These are phyloP conservation scores for Sextonia rubra DNA, from an alignment of 164 flowering plant genomes.

Conservation along the genomic window DNA sequence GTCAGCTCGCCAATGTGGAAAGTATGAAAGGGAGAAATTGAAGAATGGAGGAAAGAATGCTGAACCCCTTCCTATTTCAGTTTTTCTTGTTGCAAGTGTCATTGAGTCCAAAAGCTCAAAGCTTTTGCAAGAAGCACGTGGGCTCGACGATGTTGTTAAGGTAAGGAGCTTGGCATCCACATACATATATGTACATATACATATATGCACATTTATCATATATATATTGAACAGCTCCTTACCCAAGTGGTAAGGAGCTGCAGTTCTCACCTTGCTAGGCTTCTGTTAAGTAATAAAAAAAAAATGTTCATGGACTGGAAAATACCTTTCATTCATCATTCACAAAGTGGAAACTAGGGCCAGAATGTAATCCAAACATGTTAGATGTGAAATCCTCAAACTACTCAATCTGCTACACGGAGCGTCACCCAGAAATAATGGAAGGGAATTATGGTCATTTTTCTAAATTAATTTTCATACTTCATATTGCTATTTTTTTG, in stretches of 20 bases:
- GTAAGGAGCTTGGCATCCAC: constrained; percentile 23
- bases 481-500: neutral
- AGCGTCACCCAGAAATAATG: neutral
- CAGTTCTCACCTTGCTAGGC: too few relatives aligned
- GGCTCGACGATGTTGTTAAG: constrained; percentile 96
- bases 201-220: neutral
- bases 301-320: neutral
- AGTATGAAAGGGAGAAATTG: constrained; percentile 86
- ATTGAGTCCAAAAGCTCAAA: constrained; percentile 82
- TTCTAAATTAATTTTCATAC: neutral
- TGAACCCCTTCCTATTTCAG: constrained; percentile 76
- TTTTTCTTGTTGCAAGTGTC: constrained; percentile 96
- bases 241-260: too few relatives aligned
- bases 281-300: too few relatives aligned
- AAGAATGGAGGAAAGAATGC: constrained; percentile 39
- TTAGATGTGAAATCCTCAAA: neutral
- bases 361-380: neutral
- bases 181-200: neutral
- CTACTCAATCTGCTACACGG: neutral
- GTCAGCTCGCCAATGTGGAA: constrained; percentile 72
- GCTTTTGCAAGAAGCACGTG: constrained; percentile 80
- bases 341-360: neutral
- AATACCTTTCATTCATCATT: neutral
- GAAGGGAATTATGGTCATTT: neutral
- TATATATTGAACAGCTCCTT: too few relatives aligned